Percentiles rank a stretch among this genome's conserved stretches.
Evolutionary conservation across 2,329 filamentous ascomycete species (phyloP).

Genomic region (Trichoderma koningiopsis): DNA sequence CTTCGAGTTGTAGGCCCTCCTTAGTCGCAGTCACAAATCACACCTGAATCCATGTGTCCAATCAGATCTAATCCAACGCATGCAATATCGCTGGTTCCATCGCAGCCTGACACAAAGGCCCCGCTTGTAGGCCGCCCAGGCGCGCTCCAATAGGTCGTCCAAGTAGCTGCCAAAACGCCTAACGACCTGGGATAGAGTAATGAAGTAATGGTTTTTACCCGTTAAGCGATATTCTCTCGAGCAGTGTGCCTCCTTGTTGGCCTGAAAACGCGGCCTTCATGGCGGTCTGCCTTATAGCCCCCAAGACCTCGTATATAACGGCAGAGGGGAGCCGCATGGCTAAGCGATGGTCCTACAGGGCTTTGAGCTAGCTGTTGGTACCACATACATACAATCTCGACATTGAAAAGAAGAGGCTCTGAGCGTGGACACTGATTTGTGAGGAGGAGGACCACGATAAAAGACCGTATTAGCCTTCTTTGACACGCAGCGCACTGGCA

Average conservation of each 20-base stretch:
- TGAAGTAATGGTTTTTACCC: background rate
- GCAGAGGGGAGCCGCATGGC: background rate
- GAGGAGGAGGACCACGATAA: background rate
- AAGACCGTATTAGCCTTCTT: background rate
- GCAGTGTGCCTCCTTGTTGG: background rate
- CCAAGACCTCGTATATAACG: background rate
- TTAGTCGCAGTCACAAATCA: background rate
- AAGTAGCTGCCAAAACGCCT: background rate
- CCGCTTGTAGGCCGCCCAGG: conserved; percentile 10
- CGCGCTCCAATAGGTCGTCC: background rate
- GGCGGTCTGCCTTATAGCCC: background rate
- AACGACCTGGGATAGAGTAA: background rate
- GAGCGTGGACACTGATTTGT: background rate
- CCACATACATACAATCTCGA: too few species aligned
- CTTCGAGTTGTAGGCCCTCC: background rate
- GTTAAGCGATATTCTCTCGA: background rate
- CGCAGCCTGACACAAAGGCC: background rate
- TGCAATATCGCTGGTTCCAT: background rate
- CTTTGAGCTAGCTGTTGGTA: background rate
- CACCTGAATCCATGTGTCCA: background rate
- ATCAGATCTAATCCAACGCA: background rate
- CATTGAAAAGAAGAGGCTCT: background rate
- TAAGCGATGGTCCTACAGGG: background rate
- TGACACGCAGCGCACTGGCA: background rate
- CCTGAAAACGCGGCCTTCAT: background rate